Evolutionary conservation across 2,329 filamentous ascomycete genomes (phyloP).

Genomic region (Capronia epimyces): DNA sequence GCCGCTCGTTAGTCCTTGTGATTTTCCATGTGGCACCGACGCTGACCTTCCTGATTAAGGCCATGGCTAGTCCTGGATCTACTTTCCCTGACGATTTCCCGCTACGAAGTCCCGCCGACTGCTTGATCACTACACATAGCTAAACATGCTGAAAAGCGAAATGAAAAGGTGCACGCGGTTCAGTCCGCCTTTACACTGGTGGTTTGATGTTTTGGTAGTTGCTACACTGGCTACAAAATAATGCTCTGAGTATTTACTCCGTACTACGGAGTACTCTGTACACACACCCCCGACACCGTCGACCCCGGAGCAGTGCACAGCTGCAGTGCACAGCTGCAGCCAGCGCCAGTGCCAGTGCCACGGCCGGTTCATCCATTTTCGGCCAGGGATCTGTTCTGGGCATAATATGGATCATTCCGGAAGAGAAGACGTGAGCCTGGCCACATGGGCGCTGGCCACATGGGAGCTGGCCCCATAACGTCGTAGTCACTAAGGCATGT

Average conservation of each 20-base stretch:
- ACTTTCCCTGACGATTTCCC: not conserved
- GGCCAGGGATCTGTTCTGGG: not conserved
- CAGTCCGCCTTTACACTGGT: slow-evolving; percentile 5
- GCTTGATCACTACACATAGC: not conserved
- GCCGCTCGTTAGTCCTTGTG: slow-evolving; percentile 5
- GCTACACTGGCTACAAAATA: not conserved
- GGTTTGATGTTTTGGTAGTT: slow-evolving; percentile 7
- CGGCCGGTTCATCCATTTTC: too few relatives aligned
- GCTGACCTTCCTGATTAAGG: slow-evolving; percentile 7
- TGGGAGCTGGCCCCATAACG: too few relatives aligned
- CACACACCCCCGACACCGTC: too few relatives aligned
- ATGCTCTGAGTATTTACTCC: too few relatives aligned
- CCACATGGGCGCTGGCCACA: too few relatives aligned
- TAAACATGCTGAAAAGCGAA: slow-evolving; percentile 8
- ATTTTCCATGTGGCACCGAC: slow-evolving; percentile 17
- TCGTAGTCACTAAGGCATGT: too few relatives aligned
- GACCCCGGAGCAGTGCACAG: too few relatives aligned
- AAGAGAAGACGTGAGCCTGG: not conserved
- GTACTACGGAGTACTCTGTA: too few relatives aligned
- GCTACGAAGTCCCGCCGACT: not conserved
- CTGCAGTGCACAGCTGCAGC: too few relatives aligned
- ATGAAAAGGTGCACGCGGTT: slow-evolving; percentile 13
- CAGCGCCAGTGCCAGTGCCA: too few relatives aligned
- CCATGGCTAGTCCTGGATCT: not conserved
- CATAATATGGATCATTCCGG: not conserved